These are phyloP conservation scores for Blepharisma japonicum DNA, from an alignment of 73 alveolate genomes.

Conservation along the genomic window DNA sequence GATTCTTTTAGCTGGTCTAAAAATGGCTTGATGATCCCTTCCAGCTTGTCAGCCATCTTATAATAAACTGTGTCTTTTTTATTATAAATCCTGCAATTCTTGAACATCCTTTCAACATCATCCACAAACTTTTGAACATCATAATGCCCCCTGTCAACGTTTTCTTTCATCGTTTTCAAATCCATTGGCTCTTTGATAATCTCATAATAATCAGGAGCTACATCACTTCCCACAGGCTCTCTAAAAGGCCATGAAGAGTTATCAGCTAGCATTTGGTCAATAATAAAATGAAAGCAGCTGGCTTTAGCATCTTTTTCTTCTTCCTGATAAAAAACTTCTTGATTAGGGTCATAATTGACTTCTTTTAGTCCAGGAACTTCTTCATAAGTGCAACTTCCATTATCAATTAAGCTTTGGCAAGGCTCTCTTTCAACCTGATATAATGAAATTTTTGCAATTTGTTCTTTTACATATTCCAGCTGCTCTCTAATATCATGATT, in stretches of 20 bases:
- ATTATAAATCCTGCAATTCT: slow-evolving; percentile 75
- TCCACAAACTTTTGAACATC: slow-evolving; percentile 56
- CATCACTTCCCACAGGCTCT: slow-evolving; percentile 82
- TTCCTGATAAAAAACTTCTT: not conserved
- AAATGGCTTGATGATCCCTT: slow-evolving; percentile 60
- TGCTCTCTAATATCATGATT: not conserved
- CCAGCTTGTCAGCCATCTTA: slow-evolving; percentile 76
- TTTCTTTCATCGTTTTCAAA: slow-evolving; percentile 61
- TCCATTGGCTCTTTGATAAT: slow-evolving; percentile 93
- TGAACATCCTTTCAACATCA: slow-evolving; percentile 77
- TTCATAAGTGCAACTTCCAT: not conserved
- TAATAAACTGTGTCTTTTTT: slow-evolving; percentile 66
- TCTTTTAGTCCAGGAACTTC: not conserved
- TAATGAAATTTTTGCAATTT: not conserved
- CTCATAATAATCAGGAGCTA: slow-evolving; percentile 89
- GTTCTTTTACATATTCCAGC: not conserved
- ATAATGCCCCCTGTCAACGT: slow-evolving; percentile 66
- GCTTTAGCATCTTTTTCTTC: slow-evolving; percentile 12
- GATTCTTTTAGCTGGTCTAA: slow-evolving; percentile 67
- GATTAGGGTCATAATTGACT: not conserved
- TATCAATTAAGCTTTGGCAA: not conserved
- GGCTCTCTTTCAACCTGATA: not conserved
- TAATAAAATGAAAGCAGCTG: slow-evolving; percentile 38
- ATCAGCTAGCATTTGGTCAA: slow-evolving; percentile 47
- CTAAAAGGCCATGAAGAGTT: slow-evolving; percentile 77